These are phyloP conservation scores for Fonsecaea pedrosoi DNA, from an alignment of 2,329 filamentous ascomycete genomes.

Conservation along the genomic window DNA sequence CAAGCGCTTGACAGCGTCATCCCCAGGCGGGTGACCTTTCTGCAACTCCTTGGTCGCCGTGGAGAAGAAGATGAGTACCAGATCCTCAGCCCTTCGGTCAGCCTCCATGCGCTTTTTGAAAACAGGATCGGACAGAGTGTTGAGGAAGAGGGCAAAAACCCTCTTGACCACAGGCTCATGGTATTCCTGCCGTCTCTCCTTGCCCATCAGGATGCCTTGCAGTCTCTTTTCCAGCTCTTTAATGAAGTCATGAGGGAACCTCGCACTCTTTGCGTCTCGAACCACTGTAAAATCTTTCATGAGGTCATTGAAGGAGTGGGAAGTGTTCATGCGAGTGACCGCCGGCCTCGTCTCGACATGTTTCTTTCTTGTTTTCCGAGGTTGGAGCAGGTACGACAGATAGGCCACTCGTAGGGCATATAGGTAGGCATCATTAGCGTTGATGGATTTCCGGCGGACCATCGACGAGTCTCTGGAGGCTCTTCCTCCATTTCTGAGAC, in stretches of 20 bases:
- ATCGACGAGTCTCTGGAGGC: slow-evolving; percentile 53
- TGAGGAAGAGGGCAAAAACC: slow-evolving; percentile 93
- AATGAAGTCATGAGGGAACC: slow-evolving; percentile 75
- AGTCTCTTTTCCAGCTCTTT: slow-evolving; percentile 76
- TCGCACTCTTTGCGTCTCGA: slow-evolving; percentile 71
- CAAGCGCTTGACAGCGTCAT: slow-evolving; percentile 88
- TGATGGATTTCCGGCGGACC: slow-evolving; percentile 52
- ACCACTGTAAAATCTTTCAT: slow-evolving; percentile 83
- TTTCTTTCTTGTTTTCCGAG: slow-evolving; percentile 86
- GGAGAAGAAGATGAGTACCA: slow-evolving; percentile 95
- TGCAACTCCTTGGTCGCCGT: slow-evolving; percentile 89
- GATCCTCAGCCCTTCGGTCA: slow-evolving; percentile 87
- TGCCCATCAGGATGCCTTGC: slow-evolving; percentile 79
- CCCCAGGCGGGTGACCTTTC: slow-evolving; percentile 75
- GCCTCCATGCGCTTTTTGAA: slow-evolving; percentile 94
- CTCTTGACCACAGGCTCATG: slow-evolving; percentile 89
- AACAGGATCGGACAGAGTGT: slow-evolving; percentile 84
- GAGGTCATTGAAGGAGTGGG: slow-evolving; percentile 77
- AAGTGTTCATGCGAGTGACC: slow-evolving; percentile 66
- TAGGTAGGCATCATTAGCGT: slow-evolving; percentile 81
- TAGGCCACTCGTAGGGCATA: slow-evolving; percentile 91
- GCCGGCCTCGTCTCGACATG: slow-evolving; percentile 72
- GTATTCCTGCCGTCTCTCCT: slow-evolving; percentile 84
- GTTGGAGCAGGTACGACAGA: slow-evolving; percentile 90
- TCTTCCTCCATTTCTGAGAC: slow-evolving; percentile 52